These are phyloP conservation scores for Mycena rosella DNA, from an alignment of 768 basidiomycete species.

Conservation along the genomic window DNA sequence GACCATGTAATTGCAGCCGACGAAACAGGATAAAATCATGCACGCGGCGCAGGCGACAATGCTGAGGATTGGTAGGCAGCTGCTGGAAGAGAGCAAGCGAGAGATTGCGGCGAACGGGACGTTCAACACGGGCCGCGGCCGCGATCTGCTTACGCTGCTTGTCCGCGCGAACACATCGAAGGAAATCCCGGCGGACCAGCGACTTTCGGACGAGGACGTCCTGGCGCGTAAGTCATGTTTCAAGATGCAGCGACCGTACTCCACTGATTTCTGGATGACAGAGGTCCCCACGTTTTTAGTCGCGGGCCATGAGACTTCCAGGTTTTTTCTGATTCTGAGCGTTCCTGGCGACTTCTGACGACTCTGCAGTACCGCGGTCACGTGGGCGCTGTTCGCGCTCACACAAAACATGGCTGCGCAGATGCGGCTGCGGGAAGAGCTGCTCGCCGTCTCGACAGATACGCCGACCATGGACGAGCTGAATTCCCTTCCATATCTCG, in stretches of 20 bases:
- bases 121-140: conserved; percentile 45
- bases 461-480: conserved; percentile 79
- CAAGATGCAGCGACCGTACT: background rate
- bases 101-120: conserved; percentile 45
- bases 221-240: conserved; percentile 56
- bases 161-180: conserved; percentile 74
- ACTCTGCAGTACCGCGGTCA: conserved; percentile 53
- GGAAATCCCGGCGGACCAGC: conserved; percentile 66
- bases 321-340: too few relatives aligned
- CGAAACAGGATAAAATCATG: conserved; percentile 36
- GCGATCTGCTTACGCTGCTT: conserved; percentile 70
- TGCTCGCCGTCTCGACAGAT: conserved; percentile 63
- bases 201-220: conserved; percentile 73
- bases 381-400: conserved; percentile 73
- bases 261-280: conserved; percentile 32
- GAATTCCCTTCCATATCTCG: conserved; percentile 75
- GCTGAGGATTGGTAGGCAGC: conserved; percentile 60
- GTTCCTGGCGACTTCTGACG: too few relatives aligned
- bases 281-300: conserved; percentile 69
- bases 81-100: conserved; percentile 64
- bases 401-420: conserved; percentile 63
- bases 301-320: too few relatives aligned
- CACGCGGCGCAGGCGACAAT: conserved; percentile 52
- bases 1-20: conserved; percentile 31
- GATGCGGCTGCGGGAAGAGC: conserved; percentile 68